A percentile compares a stretch with the other conserved stretches of the same genome.
Conservation (phyloP, 129 eudicot species). For the Tagetes erecta region DNA sequence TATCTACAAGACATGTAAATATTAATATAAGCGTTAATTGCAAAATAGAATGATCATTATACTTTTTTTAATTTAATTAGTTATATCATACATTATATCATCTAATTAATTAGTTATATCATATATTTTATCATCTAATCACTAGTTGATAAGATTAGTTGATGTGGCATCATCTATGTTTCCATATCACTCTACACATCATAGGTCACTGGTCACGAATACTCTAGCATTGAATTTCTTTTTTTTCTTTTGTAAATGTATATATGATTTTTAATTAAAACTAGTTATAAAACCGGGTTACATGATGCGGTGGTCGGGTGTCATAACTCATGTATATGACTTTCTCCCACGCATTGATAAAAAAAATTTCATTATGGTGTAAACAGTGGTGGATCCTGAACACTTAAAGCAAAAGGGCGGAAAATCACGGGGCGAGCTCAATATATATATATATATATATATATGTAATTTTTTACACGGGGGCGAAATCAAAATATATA, state of each 20-base stretch:
- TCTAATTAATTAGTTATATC: not conserved
- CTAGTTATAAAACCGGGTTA: no score
- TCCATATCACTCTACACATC: conserved; percentile 5
- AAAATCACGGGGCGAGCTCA: no score
- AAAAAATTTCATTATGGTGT: no score
- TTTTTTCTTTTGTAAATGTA: not conserved
- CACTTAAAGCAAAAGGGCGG: no score
- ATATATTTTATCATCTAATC: not conserved
- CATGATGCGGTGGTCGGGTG: no score
- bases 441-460: no score
- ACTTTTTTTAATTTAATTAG: not conserved
- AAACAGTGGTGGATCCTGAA: no score
- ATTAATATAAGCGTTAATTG: not conserved
- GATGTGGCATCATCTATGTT: not conserved
- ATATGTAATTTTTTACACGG: no score
- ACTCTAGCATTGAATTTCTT: not conserved
- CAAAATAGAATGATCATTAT: not conserved
- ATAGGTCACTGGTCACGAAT: not conserved
- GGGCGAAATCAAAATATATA: no score
- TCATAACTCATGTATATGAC: no score
- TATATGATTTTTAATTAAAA: not conserved
- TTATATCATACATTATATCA: no score
- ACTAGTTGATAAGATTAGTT: not conserved
- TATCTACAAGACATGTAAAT: not conserved
- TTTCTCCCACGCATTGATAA: no score